Evolutionary conservation across 2,329 filamentous ascomycete species (phyloP).

Genomic region (Coniella lustricola): DNA sequence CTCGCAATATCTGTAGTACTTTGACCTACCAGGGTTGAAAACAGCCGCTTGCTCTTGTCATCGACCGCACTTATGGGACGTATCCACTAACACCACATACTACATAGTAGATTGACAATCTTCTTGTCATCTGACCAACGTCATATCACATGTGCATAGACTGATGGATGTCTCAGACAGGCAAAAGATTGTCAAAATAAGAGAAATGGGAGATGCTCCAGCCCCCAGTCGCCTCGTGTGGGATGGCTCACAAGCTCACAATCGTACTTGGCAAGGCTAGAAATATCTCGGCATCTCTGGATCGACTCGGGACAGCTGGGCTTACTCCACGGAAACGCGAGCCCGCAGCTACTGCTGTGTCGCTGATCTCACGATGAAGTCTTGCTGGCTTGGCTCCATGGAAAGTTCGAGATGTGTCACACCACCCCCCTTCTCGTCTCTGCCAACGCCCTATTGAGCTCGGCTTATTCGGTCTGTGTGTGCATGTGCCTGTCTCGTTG

Average conservation of each 20-base stretch:
- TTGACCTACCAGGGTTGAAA: too few species aligned
- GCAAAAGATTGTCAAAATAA: too few species aligned
- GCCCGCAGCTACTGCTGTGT: neutral
- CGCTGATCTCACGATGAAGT: slow-evolving; percentile 1
- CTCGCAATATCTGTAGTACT: too few species aligned
- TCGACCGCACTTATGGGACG: neutral
- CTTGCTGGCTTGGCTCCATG: neutral
- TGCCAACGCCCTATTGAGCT: neutral
- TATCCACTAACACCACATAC: neutral
- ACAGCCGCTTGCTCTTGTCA: too few species aligned
- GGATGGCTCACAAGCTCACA: too few species aligned
- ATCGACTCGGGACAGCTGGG: neutral
- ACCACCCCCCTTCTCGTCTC: neutral
- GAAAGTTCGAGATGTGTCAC: slow-evolving; percentile 9
- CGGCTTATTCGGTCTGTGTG: slow-evolving; percentile 4
- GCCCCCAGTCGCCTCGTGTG: too few species aligned
- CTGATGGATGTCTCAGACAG: too few species aligned
- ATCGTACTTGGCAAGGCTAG: neutral
- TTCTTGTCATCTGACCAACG: neutral
- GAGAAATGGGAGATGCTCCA: neutral
- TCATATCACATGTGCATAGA: slow-evolving; percentile 1
- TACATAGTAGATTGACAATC: neutral
- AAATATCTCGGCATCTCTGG: neutral
- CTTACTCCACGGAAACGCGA: slow-evolving; percentile 4
- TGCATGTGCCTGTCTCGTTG: too few species aligned